Base-by-base conservation (phyloP, 371 early-diverging fungal genomes). In the Chytridium lagenaria region DNA sequence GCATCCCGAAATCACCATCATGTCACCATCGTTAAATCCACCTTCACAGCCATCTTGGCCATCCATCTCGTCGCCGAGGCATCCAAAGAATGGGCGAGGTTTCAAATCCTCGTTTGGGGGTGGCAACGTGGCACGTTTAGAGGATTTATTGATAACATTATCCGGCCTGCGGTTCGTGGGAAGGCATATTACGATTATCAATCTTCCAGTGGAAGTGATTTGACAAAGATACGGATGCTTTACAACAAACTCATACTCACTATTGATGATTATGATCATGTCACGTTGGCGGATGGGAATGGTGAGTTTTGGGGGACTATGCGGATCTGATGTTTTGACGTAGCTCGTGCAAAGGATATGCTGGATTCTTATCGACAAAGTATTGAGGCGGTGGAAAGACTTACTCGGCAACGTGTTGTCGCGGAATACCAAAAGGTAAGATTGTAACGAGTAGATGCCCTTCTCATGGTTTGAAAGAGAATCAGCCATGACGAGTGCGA, bases 261-360 rank as follows among this genome's bases (percentile, higher is more conserved):
- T 0, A 51, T 81, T 16, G 81, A 81, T n/a, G 74, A 76, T 22
- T 81, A 76, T 59, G 78, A 76, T 36, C 52, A 51, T 30, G 68
- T 59, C 16, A 55, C 69, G 2, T 40, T 69, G 15, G 55, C 68
- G 2, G 72, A 75, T 36, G 57, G 38, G 16, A 51, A 71, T 52
- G 74, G 78, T 78, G 28, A 52, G 68, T 59, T 38, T 12, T 51
- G 26, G 7, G 22, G 57, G 5, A 16, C 12, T 12, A 19, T 7
- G 12, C 40, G 28, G 12, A 15, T 52, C 50, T 19, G 38, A 38
- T 34, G 19, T 57, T 16, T 65, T 22, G n/a, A 26, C n/a, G 15
- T 36, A 76, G 70, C 69, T 59, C 66, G 57, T 22, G 76, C 70
- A 69, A 79, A 64, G 16, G 69, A 72, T 19, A 74, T 81, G 70